These are phyloP conservation scores for Haplosporangium gracile DNA, from an alignment of 192 early-diverging fungal species.

Conservation along the genomic window DNA sequence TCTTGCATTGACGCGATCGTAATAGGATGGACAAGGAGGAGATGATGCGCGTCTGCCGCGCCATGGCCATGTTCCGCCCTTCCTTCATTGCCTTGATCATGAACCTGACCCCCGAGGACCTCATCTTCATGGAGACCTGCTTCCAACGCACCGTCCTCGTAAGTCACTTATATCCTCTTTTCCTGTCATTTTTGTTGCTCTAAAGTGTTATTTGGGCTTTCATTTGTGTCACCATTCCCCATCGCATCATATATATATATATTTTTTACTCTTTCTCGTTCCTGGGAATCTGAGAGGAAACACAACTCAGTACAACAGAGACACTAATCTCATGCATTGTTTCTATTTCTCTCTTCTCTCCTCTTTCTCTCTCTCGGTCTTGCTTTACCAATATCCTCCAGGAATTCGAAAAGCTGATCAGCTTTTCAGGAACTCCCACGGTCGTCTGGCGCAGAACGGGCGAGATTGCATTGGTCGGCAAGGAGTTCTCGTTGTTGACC, in stretches of 20 bases:
- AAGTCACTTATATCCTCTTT: slow-evolving; percentile 19
- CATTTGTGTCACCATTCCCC: slow-evolving; percentile 2
- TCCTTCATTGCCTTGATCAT: slow-evolving; percentile 94
- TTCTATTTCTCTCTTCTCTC: neutral
- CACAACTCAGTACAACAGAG: neutral
- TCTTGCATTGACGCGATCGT: neutral
- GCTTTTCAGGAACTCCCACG: slow-evolving; percentile 94
- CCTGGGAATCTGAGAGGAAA: neutral
- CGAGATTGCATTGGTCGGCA: slow-evolving; percentile 95
- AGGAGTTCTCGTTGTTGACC: slow-evolving; percentile 95
- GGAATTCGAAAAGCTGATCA: slow-evolving; percentile 97
- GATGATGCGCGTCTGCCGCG: slow-evolving; percentile 90
- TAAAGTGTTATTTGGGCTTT: neutral
- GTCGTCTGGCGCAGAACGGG: slow-evolving; percentile 98
- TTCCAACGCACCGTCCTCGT: slow-evolving; percentile 91
- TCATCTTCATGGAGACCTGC: slow-evolving; percentile 97
- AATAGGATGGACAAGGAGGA: slow-evolving; percentile 88
- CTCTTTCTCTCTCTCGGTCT: neutral
- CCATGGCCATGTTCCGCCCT: slow-evolving; percentile 91
- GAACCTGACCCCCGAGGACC: slow-evolving; percentile 94
- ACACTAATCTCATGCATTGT: neutral
- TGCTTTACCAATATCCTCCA: slow-evolving; percentile 18
- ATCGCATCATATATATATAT: neutral
- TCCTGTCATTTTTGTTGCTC: neutral
- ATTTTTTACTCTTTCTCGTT: neutral